Base-by-base conservation (phyloP, 257 asterid genomes). In the Prunella vulgaris region DNA sequence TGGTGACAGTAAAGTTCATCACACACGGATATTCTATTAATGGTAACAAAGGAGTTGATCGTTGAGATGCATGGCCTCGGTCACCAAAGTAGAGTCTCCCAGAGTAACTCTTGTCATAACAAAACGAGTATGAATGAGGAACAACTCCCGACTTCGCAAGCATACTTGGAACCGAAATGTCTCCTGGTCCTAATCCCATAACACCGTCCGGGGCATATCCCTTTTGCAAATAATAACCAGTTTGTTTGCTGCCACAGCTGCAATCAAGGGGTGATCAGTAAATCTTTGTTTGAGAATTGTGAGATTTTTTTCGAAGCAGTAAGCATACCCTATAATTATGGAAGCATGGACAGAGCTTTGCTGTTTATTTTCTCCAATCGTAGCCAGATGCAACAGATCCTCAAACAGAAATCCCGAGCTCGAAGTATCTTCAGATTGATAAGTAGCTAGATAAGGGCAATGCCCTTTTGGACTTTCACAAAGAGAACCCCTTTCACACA, bases 191-290 rank as follows among this genome's bases (percentile, higher is more conserved):
- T 68, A 90, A 72, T 58, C 95, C 97, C 87, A 90, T 63, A 61
- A 90, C 75, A 62, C 97, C 97, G 61, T 88, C 95, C 10, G 97
- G 97, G 64, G 96, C 96, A 76, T 83, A 66, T 75, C 95, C 97
- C 25, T 80, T 5, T 37, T 37, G 77, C 82, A 90, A 72, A 80
- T 90, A 90, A 14, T 12, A 40, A 42, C 97, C 97, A 52, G 83
- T 88, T 78, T 90, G 97, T 79, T 78, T 84, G 84, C 88, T 85
- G 58, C 97, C 97, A 75, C 97, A 90, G 51, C 97, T 90, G 84
- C 74, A 76, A 75, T 64, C 20, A 40, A 46, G n/a, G 28, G 65
- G 24, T 72, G 21, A 38, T 49, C 49, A 9, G 9, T 8, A 27
- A 54, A 52, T 3, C 14, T 9, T 37, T 24, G 35, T 24, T 17